Evolutionary conservation across 768 basidiomycete species (phyloP), one percentile per base, ranked within the genome.

Genomic region (Mycena sanguinolenta): DNA sequence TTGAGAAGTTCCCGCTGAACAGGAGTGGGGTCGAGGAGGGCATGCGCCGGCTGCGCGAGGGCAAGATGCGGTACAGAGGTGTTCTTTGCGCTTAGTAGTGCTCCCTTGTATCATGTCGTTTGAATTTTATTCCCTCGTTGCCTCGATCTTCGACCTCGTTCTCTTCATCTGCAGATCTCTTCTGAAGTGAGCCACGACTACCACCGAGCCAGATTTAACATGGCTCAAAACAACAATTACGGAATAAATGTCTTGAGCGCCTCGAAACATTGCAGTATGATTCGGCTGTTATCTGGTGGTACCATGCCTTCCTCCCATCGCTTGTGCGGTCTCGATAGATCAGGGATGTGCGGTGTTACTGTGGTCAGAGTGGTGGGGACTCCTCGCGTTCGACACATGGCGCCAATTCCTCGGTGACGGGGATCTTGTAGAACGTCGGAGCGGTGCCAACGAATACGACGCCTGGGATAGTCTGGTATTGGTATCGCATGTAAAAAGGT

Each of bases 1-100:
- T 78, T 17, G 78, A 83, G 36, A 61, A 70, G 49, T 83, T 82
- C 42, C 71, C 77, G 10, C 71, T 83, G 75, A 76, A 65, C 23
- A 74, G 74, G 38, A 72, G 74, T 0, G 82, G 82, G 1, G 65
- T 71, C 25, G 70, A 67, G 39, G 65, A 58, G 27, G 70, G 70
- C 3, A 63, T 67, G 65, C 21, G 36, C 23, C 34, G 60, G 23
- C 36, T 72, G 32, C 36, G 71, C 19, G 71, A 65, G 42, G 71
- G 71, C 12, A 67, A 72, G 39, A 61, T 68, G 39, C 49, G 71
- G 4, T 68, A 72, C 36, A 50, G 71, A 34, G 66, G 57, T 0
- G 71, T 68, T 16, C 61, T 72, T 30, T 68, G 8, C 32, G 32
- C 10, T 34, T 34, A 34, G 32, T 34, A 5, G 32, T 10, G 32